Base-by-base conservation (phyloP, 345 rosid species). In the Anacardium occidentale region DNA sequence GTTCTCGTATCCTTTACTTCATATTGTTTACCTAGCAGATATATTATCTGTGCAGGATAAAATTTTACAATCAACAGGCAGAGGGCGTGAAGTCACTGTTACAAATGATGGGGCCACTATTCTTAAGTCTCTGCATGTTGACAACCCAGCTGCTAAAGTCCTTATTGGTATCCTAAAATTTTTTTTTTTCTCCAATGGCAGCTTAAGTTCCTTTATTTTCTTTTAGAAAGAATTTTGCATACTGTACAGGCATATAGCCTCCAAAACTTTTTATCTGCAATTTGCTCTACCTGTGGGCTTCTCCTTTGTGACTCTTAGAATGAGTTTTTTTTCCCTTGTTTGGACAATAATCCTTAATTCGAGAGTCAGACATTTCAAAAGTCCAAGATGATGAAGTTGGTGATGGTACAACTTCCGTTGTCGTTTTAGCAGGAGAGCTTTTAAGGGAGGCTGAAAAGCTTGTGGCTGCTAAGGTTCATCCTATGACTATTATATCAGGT, bases 351-450 rank as follows among this genome's bases (percentile, higher is more conserved):
- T 63, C 73, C 77, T 74, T 78, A 56, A 75, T 53, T 32, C 42
- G 13, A 55, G 37, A 5, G 34, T 68, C 64, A 92, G 99, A 95
- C 71, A 95, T 95, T 72, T 95, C 99, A 10, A 95, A 95, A 88
- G 99, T 95, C 70, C 99, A 95, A 82, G 99, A 95, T 80, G 99
- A 95, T 74, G 99, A 95, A 86, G 99, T 95, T 69, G 99, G 99
- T 72, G 99, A 95, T 77, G 99, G 99, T 57, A 95, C 98, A 72
- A 95, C 99, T 64, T 95, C 99, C 62, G 99, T 95, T 74, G 99
- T 91, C 79, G 97, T 95, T 58, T 86, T 95, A 89, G 98, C 99
- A 8, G 97, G 99, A 21, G 98, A 91, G 75, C 98, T 94, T 76
- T 62, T 92, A 13, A 90, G 97, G 80, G 97, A 90, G 88, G 98